phyloP scores from a whole-genome alignment of 225 moss, liverwort and hornwort genomes.

The Pseudoscleropodium purum region DNA sequence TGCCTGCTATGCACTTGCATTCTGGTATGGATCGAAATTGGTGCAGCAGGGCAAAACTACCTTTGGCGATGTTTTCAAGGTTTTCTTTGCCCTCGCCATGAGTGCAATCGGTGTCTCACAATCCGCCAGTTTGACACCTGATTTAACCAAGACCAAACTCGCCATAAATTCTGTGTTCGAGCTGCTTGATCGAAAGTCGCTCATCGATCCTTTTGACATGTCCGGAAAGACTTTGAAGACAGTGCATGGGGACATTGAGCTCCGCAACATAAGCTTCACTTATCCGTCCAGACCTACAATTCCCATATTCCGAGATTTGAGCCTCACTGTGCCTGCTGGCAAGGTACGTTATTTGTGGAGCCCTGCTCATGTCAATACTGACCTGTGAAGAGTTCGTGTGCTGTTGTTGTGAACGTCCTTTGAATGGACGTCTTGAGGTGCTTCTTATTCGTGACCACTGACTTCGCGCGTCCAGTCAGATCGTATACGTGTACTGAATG shows the following conservation, averaged over 20 bases:
- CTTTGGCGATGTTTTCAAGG: slow-evolving; percentile 46
- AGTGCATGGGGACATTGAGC: slow-evolving; percentile 49
- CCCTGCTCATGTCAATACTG: background rate
- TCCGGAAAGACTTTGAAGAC: slow-evolving; percentile 33
- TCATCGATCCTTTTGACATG: slow-evolving; percentile 40
- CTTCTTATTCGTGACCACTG: background rate
- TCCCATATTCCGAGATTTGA: slow-evolving; percentile 53
- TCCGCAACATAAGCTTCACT: slow-evolving; percentile 48
- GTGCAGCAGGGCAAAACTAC: slow-evolving; percentile 23
- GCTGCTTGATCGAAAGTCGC: slow-evolving; percentile 57
- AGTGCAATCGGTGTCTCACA: slow-evolving; percentile 54
- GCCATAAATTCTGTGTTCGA: slow-evolving; percentile 67
- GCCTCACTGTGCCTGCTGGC: slow-evolving; percentile 42
- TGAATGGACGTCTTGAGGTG: background rate
- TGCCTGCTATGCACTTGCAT: slow-evolving; percentile 37
- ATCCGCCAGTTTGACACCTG: slow-evolving; percentile 53
- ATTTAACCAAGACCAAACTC: slow-evolving; percentile 59
- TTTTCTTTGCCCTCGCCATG: slow-evolving; percentile 65
- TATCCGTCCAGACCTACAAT: slow-evolving; percentile 55
- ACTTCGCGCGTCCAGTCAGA: background rate
- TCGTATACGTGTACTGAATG: background rate
- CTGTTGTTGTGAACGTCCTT: background rate
- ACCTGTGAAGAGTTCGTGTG: background rate
- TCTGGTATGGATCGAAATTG: slow-evolving; percentile 45
- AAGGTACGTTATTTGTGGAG: slow-evolving; percentile 30